phyloP scores from a whole-genome alignment of 345 rosid species.

The Angophora floribunda region DNA sequence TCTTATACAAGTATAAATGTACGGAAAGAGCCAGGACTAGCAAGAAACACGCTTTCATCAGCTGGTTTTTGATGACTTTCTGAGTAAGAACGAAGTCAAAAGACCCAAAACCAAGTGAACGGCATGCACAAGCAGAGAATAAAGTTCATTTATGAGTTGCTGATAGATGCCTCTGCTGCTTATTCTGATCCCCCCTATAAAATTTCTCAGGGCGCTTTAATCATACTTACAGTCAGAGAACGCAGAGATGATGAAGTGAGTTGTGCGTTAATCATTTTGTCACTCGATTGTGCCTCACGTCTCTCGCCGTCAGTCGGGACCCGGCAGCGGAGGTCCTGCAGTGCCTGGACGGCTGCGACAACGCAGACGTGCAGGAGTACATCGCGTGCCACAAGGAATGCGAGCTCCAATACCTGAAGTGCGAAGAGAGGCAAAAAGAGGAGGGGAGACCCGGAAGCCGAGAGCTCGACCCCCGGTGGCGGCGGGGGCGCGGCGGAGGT shows the following conservation, averaged over 20 bases:
- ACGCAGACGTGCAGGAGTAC: background rate
- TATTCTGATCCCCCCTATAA: background rate
- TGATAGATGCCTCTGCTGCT: background rate
- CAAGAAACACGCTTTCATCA: background rate
- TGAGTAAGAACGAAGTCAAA: background rate
- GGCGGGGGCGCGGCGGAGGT: background rate
- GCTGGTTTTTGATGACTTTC: background rate
- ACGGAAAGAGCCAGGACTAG: background rate
- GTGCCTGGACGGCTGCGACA: conserved; percentile 4
- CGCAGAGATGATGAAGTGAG: background rate
- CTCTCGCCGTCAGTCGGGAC: background rate
- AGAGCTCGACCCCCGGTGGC: background rate
- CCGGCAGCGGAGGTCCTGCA: background rate
- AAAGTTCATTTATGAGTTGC: background rate
- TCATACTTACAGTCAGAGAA: background rate
- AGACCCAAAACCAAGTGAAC: background rate
- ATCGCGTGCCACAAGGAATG: conserved; percentile 2
- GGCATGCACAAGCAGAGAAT: background rate
- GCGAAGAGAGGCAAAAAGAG: background rate
- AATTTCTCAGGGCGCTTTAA: background rate
- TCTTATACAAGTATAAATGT: background rate
- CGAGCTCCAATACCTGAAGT: background rate
- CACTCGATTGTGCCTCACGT: background rate
- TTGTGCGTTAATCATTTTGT: background rate
- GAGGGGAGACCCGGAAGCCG: background rate